phyloP scores from a whole-genome alignment of 2,329 filamentous ascomycete species.

The Mollisiaceae sp. region DNA sequence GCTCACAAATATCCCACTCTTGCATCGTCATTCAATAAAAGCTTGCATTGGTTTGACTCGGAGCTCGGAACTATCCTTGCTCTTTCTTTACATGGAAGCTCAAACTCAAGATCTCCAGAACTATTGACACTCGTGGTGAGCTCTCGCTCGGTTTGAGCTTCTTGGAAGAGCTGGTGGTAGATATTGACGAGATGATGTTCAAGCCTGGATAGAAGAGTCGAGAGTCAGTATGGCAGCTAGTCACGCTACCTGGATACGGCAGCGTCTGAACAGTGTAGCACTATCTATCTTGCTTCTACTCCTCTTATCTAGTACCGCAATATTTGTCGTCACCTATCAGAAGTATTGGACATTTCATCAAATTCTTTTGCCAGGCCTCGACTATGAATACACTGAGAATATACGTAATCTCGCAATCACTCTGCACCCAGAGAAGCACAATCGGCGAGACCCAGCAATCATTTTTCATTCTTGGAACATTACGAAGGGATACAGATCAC shows the following conservation, averaged over 20 bases:
- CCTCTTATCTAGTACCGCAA: not conserved
- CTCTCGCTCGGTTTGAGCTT: not conserved
- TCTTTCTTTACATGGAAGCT: not conserved
- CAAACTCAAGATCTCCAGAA: not conserved
- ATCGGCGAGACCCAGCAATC: not conserved
- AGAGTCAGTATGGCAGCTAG: not conserved
- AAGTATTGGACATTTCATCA: not conserved
- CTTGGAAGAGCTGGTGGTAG: not conserved
- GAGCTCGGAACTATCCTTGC: constrained; percentile 1
- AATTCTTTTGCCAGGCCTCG: not conserved
- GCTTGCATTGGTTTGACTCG: not conserved
- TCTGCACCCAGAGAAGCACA: constrained; percentile 2
- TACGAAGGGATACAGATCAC: not conserved
- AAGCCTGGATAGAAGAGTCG: not conserved
- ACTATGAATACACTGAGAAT: not conserved
- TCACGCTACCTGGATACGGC: not conserved
- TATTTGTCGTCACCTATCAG: not conserved
- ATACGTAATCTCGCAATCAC: not conserved
- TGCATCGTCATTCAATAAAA: not conserved
- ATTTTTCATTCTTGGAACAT: not conserved
- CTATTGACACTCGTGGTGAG: not conserved
- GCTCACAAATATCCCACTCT: not conserved
- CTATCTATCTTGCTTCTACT: not conserved
- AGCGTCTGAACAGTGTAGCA: not conserved
- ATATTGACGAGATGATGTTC: not conserved